These are phyloP conservation scores for Nevesoporus exiguus DNA, from an alignment of 768 basidiomycete genomes.

Conservation along the genomic window DNA sequence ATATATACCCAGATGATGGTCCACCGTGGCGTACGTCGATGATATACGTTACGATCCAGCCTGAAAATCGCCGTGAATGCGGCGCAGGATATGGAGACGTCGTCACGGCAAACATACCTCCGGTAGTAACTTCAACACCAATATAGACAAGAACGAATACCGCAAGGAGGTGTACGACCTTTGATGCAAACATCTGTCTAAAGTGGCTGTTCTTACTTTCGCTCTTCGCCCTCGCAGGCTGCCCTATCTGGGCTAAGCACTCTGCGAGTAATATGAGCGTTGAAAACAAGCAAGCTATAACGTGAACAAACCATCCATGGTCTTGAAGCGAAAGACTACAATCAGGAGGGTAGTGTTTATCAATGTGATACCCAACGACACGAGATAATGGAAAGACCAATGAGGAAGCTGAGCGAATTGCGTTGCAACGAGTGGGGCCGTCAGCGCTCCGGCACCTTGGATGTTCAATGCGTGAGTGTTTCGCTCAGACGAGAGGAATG, in stretches of 20 bases:
- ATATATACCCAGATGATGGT: constrained; percentile 46
- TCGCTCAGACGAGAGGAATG: neutral
- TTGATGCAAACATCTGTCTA: constrained; percentile 49
- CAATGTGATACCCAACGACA: constrained; percentile 61
- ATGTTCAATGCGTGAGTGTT: constrained; percentile 5
- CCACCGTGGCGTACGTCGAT: constrained; percentile 45
- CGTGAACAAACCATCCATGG: constrained; percentile 56
- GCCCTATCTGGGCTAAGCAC: constrained; percentile 52
- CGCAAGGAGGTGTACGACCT: constrained; percentile 58
- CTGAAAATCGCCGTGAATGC: constrained; percentile 27
- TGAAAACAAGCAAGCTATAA: neutral
- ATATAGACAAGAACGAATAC: constrained; percentile 66
- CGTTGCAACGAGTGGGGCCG: constrained; percentile 73
- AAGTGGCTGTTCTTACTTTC: constrained; percentile 37
- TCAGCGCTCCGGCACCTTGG: constrained; percentile 61
- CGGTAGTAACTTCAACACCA: constrained; percentile 57
- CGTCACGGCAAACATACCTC: constrained; percentile 26
- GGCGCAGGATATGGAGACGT: neutral
- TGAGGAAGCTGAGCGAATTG: constrained; percentile 63
- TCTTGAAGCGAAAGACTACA: constrained; percentile 60
- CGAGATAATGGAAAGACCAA: constrained; percentile 81
- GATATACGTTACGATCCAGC: constrained; percentile 72
- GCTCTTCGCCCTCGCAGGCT: constrained; percentile 37
- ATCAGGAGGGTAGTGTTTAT: constrained; percentile 51
- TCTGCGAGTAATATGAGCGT: constrained; percentile 39